Evolutionary conservation across 164 flowering plant species (phyloP).

Genomic region (Piper betle): DNA sequence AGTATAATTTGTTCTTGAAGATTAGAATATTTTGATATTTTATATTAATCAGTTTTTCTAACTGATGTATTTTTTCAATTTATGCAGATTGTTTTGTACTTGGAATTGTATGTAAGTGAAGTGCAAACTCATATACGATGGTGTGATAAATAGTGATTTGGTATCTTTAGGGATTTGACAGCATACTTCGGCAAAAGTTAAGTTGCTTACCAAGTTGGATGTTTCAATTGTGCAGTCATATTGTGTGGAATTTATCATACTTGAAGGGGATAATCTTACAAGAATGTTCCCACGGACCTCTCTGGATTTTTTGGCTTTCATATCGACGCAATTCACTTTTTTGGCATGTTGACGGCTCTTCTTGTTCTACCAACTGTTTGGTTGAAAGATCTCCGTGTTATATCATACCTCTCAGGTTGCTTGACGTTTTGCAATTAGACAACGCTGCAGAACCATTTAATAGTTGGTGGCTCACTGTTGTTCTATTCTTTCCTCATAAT

Average conservation of each 20-base stretch:
- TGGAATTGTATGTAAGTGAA: slow-evolving; percentile 79
- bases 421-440: not conserved
- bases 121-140: slow-evolving; percentile 1
- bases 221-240: slow-evolving; percentile 45
- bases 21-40: too few species aligned
- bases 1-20: too few species aligned
- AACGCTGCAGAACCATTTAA: not conserved
- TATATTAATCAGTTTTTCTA: not conserved
- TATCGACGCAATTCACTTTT: slow-evolving; percentile 58
- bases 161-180: not conserved
- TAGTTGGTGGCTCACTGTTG: not conserved
- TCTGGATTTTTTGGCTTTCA: slow-evolving; percentile 43
- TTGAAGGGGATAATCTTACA: slow-evolving; percentile 90
- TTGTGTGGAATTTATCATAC: slow-evolving; percentile 79
- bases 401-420: slow-evolving; percentile 82
- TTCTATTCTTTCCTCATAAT: slow-evolving; percentile 2
- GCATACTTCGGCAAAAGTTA: not conserved
- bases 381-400: slow-evolving; percentile 63
- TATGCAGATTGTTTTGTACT: slow-evolving; percentile 68
- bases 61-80: not conserved
- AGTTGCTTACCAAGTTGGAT: slow-evolving; percentile 2
- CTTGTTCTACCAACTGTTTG: slow-evolving; percentile 79
- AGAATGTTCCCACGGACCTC: slow-evolving; percentile 67
- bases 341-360: slow-evolving; percentile 53
- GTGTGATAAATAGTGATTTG: not conserved